These are phyloP conservation scores for Mycena floridula DNA, from an alignment of 768 basidiomycete species.

Conservation along the genomic window DNA sequence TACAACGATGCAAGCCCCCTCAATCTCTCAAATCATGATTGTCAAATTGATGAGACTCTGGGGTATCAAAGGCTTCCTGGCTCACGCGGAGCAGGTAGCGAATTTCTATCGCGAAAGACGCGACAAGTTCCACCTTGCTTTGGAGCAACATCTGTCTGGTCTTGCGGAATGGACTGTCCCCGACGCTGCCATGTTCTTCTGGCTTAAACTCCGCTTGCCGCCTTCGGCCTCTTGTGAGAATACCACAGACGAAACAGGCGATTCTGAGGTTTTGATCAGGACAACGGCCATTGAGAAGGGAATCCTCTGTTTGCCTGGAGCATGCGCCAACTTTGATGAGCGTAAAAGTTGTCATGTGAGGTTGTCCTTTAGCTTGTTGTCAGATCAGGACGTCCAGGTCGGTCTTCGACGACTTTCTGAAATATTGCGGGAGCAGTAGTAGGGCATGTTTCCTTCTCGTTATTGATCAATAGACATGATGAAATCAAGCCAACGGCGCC, in stretches of 20 bases:
- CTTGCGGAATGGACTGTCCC: conserved; percentile 69
- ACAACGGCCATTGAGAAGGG: conserved; percentile 4
- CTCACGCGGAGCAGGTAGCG: conserved; percentile 62
- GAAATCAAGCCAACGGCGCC: too few species aligned
- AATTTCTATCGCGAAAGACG: conserved; percentile 66
- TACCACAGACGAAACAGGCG: too few species aligned
- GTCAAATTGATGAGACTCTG: conserved; percentile 54
- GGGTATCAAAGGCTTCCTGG: conserved; percentile 70
- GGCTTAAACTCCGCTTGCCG: conserved; percentile 27
- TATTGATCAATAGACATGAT: too few species aligned
- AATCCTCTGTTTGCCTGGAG: conserved; percentile 5
- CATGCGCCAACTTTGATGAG: conserved; percentile 2
- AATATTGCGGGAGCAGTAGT: conserved; percentile 1
- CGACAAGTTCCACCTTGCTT: conserved; percentile 70
- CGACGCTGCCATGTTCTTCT: conserved; percentile 86
- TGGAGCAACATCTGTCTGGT: conserved; percentile 67
- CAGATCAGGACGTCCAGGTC: conserved; percentile 4
- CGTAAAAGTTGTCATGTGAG: conserved; percentile 4
- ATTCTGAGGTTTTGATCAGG: conserved; percentile 1
- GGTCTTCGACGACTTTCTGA: conserved; percentile 2
- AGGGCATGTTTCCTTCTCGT: too few species aligned
- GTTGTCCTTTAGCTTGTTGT: conserved; percentile 6
- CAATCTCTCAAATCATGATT: conserved; percentile 57
- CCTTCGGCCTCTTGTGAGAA: not conserved
- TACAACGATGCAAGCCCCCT: conserved; percentile 60